phyloP scores from a whole-genome alignment of 805 yeast species.

The Aciculoconidium aculeatum region DNA sequence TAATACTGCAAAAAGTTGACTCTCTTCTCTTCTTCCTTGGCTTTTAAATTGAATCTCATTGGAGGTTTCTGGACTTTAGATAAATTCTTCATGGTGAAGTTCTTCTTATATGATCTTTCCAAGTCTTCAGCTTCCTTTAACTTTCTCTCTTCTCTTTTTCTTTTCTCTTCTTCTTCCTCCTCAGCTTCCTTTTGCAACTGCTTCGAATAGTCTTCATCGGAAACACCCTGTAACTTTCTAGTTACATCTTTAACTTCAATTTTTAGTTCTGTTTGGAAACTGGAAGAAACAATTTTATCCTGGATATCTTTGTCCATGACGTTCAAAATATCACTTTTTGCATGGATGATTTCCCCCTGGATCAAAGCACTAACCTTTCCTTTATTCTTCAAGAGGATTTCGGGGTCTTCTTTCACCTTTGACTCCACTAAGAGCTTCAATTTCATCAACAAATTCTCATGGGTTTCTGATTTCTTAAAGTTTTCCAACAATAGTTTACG shows the following conservation, averaged over 20 bases:
- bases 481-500: conserved; percentile 37
- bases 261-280: conserved; percentile 28
- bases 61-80: conserved; percentile 30
- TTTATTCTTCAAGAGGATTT: conserved; percentile 41
- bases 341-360: conserved; percentile 43
- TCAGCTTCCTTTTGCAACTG: conserved; percentile 18
- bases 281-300: conserved; percentile 38
- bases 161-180: conserved; percentile 11
- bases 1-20: conserved; percentile 10
- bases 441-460: conserved; percentile 33
- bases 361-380: conserved; percentile 48
- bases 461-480: conserved; percentile 37
- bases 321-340: conserved; percentile 22
- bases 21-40: conserved; percentile 7
- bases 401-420: conserved; percentile 44
- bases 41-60: conserved; percentile 21
- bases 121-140: conserved; percentile 9
- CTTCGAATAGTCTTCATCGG: conserved; percentile 35
- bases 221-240: conserved; percentile 26
- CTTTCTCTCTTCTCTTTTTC: conserved; percentile 9
- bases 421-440: conserved; percentile 39
- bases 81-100: conserved; percentile 22
- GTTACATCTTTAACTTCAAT: conserved; percentile 29
- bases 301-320: conserved; percentile 41
- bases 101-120: conserved; percentile 21